These are phyloP conservation scores for Aspergillus melleus DNA, from an alignment of 2,329 filamentous ascomycete species.

Conservation along the genomic window DNA sequence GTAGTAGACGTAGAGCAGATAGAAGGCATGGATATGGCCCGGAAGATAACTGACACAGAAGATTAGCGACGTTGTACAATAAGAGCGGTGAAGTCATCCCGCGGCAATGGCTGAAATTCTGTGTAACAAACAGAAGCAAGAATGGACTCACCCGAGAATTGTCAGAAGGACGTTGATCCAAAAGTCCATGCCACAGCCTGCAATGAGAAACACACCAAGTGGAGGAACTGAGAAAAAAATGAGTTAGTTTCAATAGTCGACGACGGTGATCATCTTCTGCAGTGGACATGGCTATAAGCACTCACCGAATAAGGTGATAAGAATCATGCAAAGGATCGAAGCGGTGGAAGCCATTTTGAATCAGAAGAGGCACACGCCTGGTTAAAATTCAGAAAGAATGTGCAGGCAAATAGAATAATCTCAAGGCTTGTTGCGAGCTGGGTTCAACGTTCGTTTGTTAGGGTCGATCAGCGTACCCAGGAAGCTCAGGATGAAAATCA, in stretches of 20 bases:
- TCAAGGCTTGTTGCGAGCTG: neutral
- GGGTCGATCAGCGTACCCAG: slow-evolving; percentile 21
- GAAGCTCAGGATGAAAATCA: slow-evolving; percentile 27
- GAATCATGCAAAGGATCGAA: slow-evolving; percentile 45
- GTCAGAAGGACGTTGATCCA: slow-evolving; percentile 68
- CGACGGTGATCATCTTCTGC: too few relatives aligned
- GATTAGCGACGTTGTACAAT: neutral
- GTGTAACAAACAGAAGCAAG: neutral
- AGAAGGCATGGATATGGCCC: slow-evolving; percentile 78
- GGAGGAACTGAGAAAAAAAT: slow-evolving; percentile 57
- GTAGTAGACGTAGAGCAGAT: slow-evolving; percentile 80
- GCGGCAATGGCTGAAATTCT: neutral
- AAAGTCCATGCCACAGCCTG: slow-evolving; percentile 65
- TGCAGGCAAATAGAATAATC: neutral
- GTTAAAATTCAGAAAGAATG: neutral
- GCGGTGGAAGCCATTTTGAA: slow-evolving; percentile 33
- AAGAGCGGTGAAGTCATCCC: neutral
- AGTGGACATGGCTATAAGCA: neutral
- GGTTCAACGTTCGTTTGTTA: slow-evolving; percentile 14
- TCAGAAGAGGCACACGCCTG: neutral
- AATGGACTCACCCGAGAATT: slow-evolving; percentile 56
- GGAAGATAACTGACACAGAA: slow-evolving; percentile 62
- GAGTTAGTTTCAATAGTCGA: neutral
- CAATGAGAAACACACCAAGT: slow-evolving; percentile 62
- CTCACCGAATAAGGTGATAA: slow-evolving; percentile 50